Evolutionary conservation across 306 rosid species (phyloP).

Genomic region (Ammopiptanthus mongolicus): DNA sequence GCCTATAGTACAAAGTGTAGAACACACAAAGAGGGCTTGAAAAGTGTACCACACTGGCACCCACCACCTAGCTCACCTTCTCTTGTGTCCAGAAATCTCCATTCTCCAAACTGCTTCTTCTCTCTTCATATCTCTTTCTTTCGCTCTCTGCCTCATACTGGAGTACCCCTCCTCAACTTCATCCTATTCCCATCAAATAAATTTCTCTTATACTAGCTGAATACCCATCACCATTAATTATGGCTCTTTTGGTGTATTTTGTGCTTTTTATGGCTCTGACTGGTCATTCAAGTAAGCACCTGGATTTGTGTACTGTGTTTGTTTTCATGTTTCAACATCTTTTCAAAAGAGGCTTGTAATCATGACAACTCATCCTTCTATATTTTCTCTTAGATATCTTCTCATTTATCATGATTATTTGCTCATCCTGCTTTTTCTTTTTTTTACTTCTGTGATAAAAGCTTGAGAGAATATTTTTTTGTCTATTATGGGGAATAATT

Average conservation of each 20-base stretch:
- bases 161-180: neutral
- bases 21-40: conserved; percentile 13
- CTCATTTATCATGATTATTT: neutral
- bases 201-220: neutral
- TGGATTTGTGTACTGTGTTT: neutral
- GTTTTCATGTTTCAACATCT: neutral
- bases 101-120: neutral
- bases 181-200: conserved; percentile 5
- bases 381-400: neutral
- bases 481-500: no score
- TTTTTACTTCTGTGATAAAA: neutral
- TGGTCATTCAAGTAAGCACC: conserved; percentile 75
- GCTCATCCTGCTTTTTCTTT: neutral
- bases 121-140: neutral
- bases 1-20: neutral
- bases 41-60: conserved; percentile 22
- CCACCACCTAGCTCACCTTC: conserved; percentile 26
- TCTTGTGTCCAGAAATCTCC: conserved; percentile 37
- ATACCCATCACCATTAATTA: conserved; percentile 32
- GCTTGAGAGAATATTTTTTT: neutral
- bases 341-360: neutral
- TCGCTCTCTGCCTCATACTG: conserved; percentile 7
- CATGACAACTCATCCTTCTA: neutral
- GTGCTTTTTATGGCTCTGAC: conserved; percentile 52
- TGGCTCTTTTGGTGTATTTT: conserved; percentile 52